phyloP scores from a whole-genome alignment of 202 grass and related monocot species.

The Brachypodium distachyon region DNA sequence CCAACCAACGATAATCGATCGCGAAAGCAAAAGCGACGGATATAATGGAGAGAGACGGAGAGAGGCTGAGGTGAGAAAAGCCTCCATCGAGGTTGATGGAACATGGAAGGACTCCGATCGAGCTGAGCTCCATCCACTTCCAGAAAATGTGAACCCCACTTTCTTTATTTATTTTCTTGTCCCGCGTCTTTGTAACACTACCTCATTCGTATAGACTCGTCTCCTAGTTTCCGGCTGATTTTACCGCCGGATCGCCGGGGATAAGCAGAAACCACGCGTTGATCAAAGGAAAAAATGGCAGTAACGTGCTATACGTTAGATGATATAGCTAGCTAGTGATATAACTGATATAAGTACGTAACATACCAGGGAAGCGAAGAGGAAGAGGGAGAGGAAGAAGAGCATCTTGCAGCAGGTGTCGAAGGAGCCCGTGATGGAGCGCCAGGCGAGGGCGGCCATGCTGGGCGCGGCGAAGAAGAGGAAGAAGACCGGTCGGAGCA shows the following conservation, averaged over 20 bases:
- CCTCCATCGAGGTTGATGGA: not conserved
- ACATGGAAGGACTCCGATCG: not conserved
- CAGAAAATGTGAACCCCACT: not conserved
- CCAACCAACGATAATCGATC: not conserved
- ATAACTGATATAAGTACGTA: too few species aligned
- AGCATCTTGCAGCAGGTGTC: conserved; percentile 83
- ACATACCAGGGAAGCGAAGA: conserved; percentile 80
- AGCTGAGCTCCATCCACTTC: not conserved
- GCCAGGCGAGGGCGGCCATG: conserved; percentile 84
- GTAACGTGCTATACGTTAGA: not conserved
- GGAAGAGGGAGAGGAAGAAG: conserved; percentile 95
- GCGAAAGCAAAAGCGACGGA: conserved; percentile 8
- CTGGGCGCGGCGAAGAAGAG: conserved; percentile 87
- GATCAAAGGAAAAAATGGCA: not conserved
- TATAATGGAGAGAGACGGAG: too few species aligned
- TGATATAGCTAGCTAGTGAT: too few species aligned
- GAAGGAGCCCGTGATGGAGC: conserved; percentile 51
- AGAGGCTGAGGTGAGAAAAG: not conserved
- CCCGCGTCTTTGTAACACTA: not conserved
- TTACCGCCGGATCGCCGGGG: not conserved
- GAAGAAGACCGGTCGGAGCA: conserved; percentile 85
- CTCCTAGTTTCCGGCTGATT: not conserved
- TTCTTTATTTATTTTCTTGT: not conserved
- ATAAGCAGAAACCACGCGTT: too few species aligned
- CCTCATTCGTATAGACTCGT: not conserved